Evolutionary conservation across 106 monocot genomes (phyloP).

Genomic region (Acorus gramineus): DNA sequence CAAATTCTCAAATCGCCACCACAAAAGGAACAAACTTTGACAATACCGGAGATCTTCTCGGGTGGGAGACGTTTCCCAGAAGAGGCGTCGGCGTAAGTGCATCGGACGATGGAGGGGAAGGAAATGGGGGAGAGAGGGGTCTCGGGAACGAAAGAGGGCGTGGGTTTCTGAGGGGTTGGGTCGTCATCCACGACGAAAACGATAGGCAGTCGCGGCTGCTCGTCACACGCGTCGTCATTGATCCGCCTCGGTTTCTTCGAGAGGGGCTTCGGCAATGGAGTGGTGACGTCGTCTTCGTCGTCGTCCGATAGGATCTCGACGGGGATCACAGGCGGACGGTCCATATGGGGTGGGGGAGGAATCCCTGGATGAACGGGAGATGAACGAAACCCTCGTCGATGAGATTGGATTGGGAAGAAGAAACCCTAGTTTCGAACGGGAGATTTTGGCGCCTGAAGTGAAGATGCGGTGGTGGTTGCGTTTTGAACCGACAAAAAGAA

Average conservation of each 20-base stretch:
- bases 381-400: no score
- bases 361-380: no score
- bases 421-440: no score
- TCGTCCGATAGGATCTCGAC: conserved; percentile 12
- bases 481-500: no score
- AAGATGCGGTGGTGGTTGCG: no score
- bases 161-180: conserved; percentile 30
- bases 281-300: background rate
- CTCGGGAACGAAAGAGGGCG: conserved; percentile 23
- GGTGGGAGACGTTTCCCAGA: background rate
- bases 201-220: background rate
- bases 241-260: conserved; percentile 4
- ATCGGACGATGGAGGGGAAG: conserved; percentile 16
- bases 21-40: no score
- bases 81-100: conserved; percentile 2
- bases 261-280: conserved; percentile 9
- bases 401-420: no score
- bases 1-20: no score
- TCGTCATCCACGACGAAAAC: conserved; percentile 24
- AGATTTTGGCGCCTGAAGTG: no score
- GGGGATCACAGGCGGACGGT: background rate
- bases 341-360: background rate
- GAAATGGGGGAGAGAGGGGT: conserved; percentile 9
- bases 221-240: background rate
- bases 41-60: conserved; percentile 15